Conservation (phyloP, 345 rosid genomes). For the Eucalyptus cloeziana region DNA sequence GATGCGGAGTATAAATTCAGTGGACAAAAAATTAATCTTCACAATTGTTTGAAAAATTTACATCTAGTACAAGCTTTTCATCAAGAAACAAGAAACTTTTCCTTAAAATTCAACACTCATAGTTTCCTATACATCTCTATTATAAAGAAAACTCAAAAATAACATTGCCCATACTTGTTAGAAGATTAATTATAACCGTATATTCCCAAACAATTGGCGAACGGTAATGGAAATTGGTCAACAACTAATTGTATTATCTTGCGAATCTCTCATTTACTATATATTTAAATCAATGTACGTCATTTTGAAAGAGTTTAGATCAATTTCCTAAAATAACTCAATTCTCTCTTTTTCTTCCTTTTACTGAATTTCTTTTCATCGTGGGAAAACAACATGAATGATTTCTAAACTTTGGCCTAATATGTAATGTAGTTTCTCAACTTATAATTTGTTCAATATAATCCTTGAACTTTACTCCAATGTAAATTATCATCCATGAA, state of each 20-base stretch:
- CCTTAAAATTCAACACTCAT: not conserved
- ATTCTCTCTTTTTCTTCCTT: not conserved
- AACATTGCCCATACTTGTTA: not conserved
- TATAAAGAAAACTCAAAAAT: not conserved
- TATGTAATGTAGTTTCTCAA: too few relatives aligned
- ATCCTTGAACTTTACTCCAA: too few relatives aligned
- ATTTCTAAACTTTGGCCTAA: too few relatives aligned
- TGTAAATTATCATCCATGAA: too few relatives aligned
- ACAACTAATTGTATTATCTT: not conserved
- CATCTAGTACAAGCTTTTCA: not conserved
- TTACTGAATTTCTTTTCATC: not conserved
- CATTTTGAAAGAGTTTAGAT: not conserved
- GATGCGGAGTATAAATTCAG: not conserved
- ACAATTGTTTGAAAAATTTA: not conserved
- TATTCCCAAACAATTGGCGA: not conserved
- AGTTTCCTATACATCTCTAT: not conserved
- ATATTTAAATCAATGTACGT: not conserved
- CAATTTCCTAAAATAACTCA: not conserved
- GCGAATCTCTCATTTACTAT: not conserved
- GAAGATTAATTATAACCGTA: not conserved
- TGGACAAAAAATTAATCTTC: not conserved
- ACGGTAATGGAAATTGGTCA: not conserved
- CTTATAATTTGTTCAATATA: too few relatives aligned
- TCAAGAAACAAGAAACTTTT: not conserved
- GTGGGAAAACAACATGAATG: not conserved